Evolutionary conservation across 306 rosid genomes (phyloP).

Genomic region (Cicer arietinum): DNA sequence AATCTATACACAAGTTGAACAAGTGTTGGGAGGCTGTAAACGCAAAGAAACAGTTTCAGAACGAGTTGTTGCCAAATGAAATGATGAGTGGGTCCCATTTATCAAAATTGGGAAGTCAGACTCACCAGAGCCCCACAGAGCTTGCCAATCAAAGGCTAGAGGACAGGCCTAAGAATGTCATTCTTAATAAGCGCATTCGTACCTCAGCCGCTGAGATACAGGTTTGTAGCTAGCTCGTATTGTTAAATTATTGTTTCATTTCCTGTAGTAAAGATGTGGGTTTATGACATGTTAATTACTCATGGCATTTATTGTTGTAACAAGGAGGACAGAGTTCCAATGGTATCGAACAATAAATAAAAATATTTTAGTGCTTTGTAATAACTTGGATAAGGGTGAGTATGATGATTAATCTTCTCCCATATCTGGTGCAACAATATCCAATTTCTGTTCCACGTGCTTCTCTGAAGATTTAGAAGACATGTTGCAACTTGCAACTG

Average conservation of each 20-base stretch:
- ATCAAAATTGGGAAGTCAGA: conserved; percentile 64
- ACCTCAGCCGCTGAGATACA: conserved; percentile 68
- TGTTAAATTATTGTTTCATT: conserved; percentile 33
- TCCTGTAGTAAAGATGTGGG: conserved; percentile 29
- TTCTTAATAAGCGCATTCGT: conserved; percentile 71
- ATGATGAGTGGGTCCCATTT: conserved; percentile 60
- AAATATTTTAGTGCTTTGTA: conserved; percentile 13
- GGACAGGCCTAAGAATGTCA: conserved; percentile 62
- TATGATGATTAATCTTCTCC: conserved; percentile 25
- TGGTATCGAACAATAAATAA: conserved; percentile 14
- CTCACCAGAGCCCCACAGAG: conserved; percentile 59
- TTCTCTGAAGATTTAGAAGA: conserved; percentile 36
- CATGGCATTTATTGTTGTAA: conserved; percentile 9
- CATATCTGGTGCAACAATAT: conserved; percentile 25
- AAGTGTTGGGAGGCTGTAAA: conserved; percentile 69
- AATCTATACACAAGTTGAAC: conserved; percentile 67
- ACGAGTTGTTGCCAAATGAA: conserved; percentile 70
- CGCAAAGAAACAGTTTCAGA: conserved; percentile 66
- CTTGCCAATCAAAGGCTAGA: conserved; percentile 61
- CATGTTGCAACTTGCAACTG: conserved; percentile 4
- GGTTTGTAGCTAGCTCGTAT: conserved; percentile 54
- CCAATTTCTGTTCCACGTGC: conserved; percentile 22
- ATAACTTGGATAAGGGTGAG: conserved; percentile 33
- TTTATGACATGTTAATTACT: conserved; percentile 29
- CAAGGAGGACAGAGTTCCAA: conserved; percentile 24